Evolutionary conservation across 495 filamentous ascomycete genomes (phyloP).

Genomic region (Cryomyces minteri): DNA sequence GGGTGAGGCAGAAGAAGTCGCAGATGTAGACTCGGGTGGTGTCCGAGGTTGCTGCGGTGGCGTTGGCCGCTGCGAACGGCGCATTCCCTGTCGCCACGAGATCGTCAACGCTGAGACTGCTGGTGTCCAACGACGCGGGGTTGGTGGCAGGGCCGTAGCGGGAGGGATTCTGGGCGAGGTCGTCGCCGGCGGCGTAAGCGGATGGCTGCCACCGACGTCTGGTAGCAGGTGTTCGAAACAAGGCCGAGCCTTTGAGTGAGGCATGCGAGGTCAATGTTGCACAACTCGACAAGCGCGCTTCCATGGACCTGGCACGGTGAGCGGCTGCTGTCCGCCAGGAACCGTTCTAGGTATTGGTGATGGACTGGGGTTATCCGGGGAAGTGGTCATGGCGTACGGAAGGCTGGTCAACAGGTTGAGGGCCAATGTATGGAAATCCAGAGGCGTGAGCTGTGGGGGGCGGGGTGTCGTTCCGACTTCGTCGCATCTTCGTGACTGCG

Average conservation of each 20-base stretch:
- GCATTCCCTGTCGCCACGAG: neutral
- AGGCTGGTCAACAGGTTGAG: neutral
- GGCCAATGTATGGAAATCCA: constrained; percentile 3
- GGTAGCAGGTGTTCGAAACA: constrained; percentile 10
- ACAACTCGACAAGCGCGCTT: no score
- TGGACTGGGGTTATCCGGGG: no score
- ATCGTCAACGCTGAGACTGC: neutral
- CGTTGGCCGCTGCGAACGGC: constrained; percentile 7
- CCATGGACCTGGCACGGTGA: no score
- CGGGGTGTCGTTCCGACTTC: constrained; percentile 2
- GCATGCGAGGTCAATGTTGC: no score
- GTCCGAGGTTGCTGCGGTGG: constrained; percentile 3
- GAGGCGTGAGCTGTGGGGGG: neutral
- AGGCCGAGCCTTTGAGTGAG: constrained; percentile 5
- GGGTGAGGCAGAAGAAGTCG: constrained; percentile 7
- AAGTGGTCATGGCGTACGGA: neutral
- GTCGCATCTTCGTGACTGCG: constrained; percentile 3
- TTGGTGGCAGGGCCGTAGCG: constrained; percentile 10
- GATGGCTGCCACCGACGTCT: neutral
- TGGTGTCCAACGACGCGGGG: neutral
- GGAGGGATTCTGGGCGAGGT: neutral
- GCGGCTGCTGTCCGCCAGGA: neutral
- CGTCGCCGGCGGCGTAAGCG: no score
- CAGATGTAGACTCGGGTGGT: constrained; percentile 4
- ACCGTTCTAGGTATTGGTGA: no score